A percentile compares a stretch with the other conserved stretches of the same genome.
Evolutionary conservation across 2,329 filamentous ascomycete species (phyloP).

Genomic region (Alternaria sp.): DNA sequence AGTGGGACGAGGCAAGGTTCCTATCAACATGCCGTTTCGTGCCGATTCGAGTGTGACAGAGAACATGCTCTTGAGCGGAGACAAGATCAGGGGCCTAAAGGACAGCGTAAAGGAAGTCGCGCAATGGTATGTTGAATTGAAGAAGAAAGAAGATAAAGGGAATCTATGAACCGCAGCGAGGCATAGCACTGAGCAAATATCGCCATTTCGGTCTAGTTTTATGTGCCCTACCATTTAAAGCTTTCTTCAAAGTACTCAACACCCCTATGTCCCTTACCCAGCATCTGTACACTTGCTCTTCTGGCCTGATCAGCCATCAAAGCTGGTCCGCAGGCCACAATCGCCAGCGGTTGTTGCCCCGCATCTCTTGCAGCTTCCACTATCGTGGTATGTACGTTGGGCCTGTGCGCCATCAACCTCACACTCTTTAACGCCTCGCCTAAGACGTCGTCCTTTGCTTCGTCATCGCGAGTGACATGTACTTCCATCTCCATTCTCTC

Average conservation of each 20-base stretch:
- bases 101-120: conserved; percentile 41
- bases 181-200: no score
- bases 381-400: conserved; percentile 49
- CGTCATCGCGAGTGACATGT: conserved; percentile 38
- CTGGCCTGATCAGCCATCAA: conserved; percentile 58
- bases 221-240: conserved; percentile 52
- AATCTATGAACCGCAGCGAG: background rate
- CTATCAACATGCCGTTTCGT: conserved; percentile 44
- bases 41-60: conserved; percentile 41
- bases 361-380: conserved; percentile 42
- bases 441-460: conserved; percentile 32
- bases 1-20: conserved; percentile 35
- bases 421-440: conserved; percentile 28
- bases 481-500: conserved; percentile 37
- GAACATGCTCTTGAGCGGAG: conserved; percentile 29
- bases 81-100: conserved; percentile 28
- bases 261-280: conserved; percentile 31
- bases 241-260: conserved; percentile 59
- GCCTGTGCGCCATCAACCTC: conserved; percentile 47
- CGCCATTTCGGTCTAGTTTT: background rate
- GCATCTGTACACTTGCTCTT: conserved; percentile 49
- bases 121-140: conserved; percentile 36
- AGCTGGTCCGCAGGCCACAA: conserved; percentile 57
- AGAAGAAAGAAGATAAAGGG: background rate
- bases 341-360: conserved; percentile 41